Conservation (phyloP, 2,329 filamentous ascomycete species). For the Shiraia sp. region DNA sequence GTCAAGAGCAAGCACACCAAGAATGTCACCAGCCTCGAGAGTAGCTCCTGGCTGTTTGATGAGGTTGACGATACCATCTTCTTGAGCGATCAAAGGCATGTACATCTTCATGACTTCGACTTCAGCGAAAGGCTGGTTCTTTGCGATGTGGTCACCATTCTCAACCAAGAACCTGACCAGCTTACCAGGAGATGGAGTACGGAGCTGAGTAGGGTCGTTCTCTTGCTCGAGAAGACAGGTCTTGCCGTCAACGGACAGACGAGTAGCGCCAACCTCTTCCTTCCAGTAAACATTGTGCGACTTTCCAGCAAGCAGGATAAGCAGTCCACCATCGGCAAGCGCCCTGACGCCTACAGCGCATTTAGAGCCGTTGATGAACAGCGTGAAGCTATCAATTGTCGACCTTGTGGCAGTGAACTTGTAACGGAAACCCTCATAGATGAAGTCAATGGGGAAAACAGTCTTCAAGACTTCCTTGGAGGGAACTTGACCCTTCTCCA, state of each 20-base stretch:
- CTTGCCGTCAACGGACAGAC: slow-evolving; percentile 95
- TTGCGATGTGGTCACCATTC: slow-evolving; percentile 89
- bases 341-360: slow-evolving; percentile 90
- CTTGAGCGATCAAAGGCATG: slow-evolving; percentile 94
- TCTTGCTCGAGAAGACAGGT: slow-evolving; percentile 97
- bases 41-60: slow-evolving; percentile 99
- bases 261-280: slow-evolving; percentile 94
- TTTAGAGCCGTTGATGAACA: slow-evolving; percentile 99
- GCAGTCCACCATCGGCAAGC: slow-evolving; percentile 88
- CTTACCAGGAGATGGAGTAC: slow-evolving; percentile 93
- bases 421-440: slow-evolving; percentile 94
- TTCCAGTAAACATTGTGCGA: slow-evolving; percentile 99
- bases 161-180: slow-evolving; percentile 97
- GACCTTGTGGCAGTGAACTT: slow-evolving; percentile 97
- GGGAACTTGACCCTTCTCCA: slow-evolving; percentile 97
- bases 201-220: slow-evolving; percentile 96
- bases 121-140: slow-evolving; percentile 91
- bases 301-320: slow-evolving; percentile 86
- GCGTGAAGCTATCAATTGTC: slow-evolving; percentile 89
- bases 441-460: slow-evolving; percentile 96
- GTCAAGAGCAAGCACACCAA: slow-evolving; percentile 94
- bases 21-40: slow-evolving; percentile 94
- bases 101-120: slow-evolving; percentile 99
- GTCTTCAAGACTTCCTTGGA: slow-evolving; percentile 97
- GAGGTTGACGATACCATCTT: slow-evolving; percentile 94